Evolutionary conservation across 495 filamentous ascomycete genomes (phyloP).

Genomic region (Daldinia concentrica): DNA sequence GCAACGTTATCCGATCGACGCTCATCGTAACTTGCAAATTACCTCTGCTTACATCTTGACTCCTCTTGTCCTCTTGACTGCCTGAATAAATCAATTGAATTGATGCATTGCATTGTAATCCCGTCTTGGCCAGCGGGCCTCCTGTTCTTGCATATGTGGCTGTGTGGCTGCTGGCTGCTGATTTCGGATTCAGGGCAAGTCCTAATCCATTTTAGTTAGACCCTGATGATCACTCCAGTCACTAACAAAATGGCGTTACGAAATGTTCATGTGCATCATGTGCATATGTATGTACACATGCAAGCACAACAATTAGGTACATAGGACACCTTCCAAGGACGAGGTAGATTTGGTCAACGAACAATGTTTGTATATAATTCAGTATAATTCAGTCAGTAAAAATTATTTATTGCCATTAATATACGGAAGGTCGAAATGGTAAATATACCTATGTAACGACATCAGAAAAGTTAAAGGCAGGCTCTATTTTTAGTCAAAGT

Average conservation of each 20-base stretch:
- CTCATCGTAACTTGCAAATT: constrained; percentile 22
- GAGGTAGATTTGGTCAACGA: not conserved
- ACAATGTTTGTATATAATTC: not conserved
- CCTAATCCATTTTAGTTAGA: constrained; percentile 5
- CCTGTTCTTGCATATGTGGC: constrained; percentile 27
- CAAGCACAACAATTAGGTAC: constrained; percentile 6
- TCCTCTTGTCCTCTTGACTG: not conserved
- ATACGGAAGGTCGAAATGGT: not conserved
- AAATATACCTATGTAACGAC: not conserved
- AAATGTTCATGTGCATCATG: constrained; percentile 18
- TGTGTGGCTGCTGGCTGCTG: constrained; percentile 36
- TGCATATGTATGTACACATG: too few relatives aligned
- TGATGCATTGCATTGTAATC: not conserved
- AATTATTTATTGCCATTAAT: not conserved
- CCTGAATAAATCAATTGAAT: not conserved
- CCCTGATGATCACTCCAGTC: constrained; percentile 33
- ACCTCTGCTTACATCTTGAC: constrained; percentile 1
- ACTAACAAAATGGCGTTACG: constrained; percentile 9
- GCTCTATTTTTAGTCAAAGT: constrained; percentile 8
- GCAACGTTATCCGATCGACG: constrained; percentile 43
- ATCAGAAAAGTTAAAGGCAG: not conserved
- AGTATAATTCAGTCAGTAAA: too few relatives aligned
- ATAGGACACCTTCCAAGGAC: constrained; percentile 4
- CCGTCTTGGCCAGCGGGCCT: not conserved
- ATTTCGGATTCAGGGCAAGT: constrained; percentile 22